Base-by-base conservation (phyloP, 2,329 filamentous ascomycete species). In the Colletotrichum lindemuthianum region DNA sequence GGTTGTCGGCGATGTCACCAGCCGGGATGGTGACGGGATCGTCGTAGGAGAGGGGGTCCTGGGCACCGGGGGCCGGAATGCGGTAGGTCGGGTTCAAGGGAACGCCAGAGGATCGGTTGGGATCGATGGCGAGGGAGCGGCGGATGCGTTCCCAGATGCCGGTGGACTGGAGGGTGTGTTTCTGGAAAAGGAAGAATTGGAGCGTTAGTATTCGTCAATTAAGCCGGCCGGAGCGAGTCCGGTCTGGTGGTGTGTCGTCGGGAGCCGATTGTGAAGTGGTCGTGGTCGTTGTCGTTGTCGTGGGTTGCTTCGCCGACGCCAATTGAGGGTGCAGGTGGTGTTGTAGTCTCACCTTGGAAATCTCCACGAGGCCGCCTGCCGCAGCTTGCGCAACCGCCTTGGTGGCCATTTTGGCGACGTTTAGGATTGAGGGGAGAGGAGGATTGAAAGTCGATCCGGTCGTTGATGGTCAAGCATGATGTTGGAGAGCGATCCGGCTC, bases 61-160 rank as follows among this genome's bases (percentile, higher is more conserved):
- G 82, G 70, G 82, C 84, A 69, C 91, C 93, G 9, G 91, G 96
- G 53, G 94, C 81, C 65, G 96, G 96, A 80, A 92, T 90, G 72
- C 96, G 94, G 86, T 87, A 97, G 82, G 94, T 90, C 44, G 93
- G 89, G 86, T 98, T 98, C 73, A 99, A 83, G 50, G 96, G 96
- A 16, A 99, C 83, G 78, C 96, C 96, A 73, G 91, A 93, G 70
- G 94, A 97, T 70, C 96, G 94, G 74, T 92, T 88, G 40, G 93
- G 87, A 77, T 97, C 95, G 73, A 99, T 82, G 70, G 93, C 88
- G 70, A 97, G 79, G 71, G 90, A 76, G 70, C 89, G 88, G 77
- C 94, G 93, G 77, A 99, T 82, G 60, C 82, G 82, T 75, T 95
- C 93, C 92, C 93, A 98, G 78, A 98, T 82, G 44, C 96, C 96